Evolutionary conservation across 108 stramenopile species (phyloP).

Genomic region (Fistulifera pelliculosa): DNA sequence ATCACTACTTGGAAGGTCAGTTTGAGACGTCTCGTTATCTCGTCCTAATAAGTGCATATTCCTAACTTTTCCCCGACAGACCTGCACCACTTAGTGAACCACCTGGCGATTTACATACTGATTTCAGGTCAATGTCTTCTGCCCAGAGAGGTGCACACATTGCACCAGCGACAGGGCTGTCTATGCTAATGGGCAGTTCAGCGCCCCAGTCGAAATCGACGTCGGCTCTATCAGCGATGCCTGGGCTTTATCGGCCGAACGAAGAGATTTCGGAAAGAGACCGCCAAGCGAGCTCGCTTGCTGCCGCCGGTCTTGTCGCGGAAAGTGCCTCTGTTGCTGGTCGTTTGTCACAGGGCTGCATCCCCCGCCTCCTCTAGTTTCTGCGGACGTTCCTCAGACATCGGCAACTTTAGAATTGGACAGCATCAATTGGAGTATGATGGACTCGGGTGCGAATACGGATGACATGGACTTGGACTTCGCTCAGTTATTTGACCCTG

Average conservation of each 20-base stretch:
- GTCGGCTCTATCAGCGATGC: too few species aligned
- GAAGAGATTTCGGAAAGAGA: conserved; percentile 70
- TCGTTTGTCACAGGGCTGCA: not conserved
- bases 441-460: conserved; percentile 8
- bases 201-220: too few species aligned
- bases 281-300: conserved; percentile 75
- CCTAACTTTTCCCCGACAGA: too few species aligned
- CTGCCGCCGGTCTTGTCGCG: conserved; percentile 74
- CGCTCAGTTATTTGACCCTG: conserved; percentile 75
- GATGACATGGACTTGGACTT: conserved; percentile 70
- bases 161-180: conserved; percentile 1
- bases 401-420: conserved; percentile 1
- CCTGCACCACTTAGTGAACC: too few species aligned
- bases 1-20: conserved; percentile 3
- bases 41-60: not conserved
- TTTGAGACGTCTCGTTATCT: too few species aligned
- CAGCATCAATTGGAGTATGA: conserved; percentile 32
- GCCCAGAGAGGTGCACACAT: not conserved
- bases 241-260: conserved; percentile 13
- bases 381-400: not conserved
- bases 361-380: not conserved
- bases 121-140: not conserved
- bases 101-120: not conserved
- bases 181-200: conserved; percentile 1
- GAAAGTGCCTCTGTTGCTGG: conserved; percentile 22